Base-by-base conservation (phyloP, 2,329 filamentous ascomycete species). In the Rugonectria rugulosa region DNA sequence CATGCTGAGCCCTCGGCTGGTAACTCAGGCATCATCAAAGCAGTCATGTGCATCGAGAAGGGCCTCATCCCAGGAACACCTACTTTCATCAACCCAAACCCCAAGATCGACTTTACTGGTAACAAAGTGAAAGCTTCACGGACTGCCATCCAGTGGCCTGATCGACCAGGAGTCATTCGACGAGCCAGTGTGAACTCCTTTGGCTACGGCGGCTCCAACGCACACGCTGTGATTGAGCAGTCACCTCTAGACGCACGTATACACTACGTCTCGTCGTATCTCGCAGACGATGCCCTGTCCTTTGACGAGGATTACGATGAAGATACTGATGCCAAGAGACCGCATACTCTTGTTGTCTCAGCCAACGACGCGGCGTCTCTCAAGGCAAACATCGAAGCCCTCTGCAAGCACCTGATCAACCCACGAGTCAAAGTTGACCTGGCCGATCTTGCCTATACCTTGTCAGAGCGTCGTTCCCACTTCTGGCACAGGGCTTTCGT, bases 41-140 rank as follows among this genome's bases (percentile, higher is more conserved):
- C 64, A 1, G 57, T 67, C 7, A 34, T 73, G 5, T 55, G 62
- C 1, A 44, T 73, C 4, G 67, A 71, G 55, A 63, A 60, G 3
- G 63, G 60, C 11, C 44, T 59, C 7, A 70, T 73, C 21, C 66
- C 66, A 0, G 66, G 65, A 3, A 70, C 62, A 20, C 68, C 62
- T 76, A 79, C 63, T 75, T 78, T 58, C 59, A 70, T 42, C 46
- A 57, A 50, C 4, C 68, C 73, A 2, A 79, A 77, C 31, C 71
- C 74, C 0, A 64, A 67, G 11, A 74, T n/a, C n/a, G n/a, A n/a
- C n/a, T n/a, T n/a, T n/a, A n/a, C n/a, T n/a, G n/a, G n/a, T n/a
- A n/a, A n/a, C n/a, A n/a, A n/a, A n/a, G n/a, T n/a, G n/a, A n/a
- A n/a, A n/a, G n/a, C n/a, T n/a, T n/a, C n/a, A n/a, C n/a, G n/a